Base-by-base conservation (phyloP, 2,329 filamentous ascomycete species). In the Pseudocercospora vitis region DNA sequence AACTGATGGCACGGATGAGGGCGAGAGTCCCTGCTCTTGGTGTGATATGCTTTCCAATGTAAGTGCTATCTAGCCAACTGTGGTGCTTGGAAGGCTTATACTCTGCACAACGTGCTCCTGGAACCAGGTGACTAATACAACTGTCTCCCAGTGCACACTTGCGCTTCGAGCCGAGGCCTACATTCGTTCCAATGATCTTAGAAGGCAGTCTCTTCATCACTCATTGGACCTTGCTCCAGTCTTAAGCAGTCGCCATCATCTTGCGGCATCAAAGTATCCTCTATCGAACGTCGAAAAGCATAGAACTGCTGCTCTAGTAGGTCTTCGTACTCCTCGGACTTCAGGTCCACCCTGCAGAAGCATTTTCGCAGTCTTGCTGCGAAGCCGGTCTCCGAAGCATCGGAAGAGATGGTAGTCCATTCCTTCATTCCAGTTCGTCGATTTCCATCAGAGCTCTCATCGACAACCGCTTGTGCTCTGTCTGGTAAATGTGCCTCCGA, bases 271-370 rank as follows among this genome's bases (percentile, higher is more conserved):
- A 5, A 23, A 4, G 29, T 35, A 12, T 21, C 2, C 31, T 37
- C 46, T 2, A 18, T 16, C 2, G 3, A n/a, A 3, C 28, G 8
- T 2, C 31, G 7, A 6, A 35, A 48, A 7, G 9, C 19, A 14
- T 24, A 29, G 14, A 35, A 21, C 16, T 48, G 46, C 46, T 48
- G 46, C 16, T 48, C 46, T 1, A 48, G 28, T 31, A 48, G 14
- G 28, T 48, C 31, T 48, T 48, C 46, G 26, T 48, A 39, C 18
- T 39, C 29, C 19, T 37, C 31, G 1, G 16, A 16, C 3, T 1
- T n/a, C n/a, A 48, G 9, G 14, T 16, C 14, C 11, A n/a, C 3
- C 6, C 46, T 21, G 31, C 37, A 16, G 19, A 48, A 39, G 12
- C 19, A 48, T 9, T 26, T 19, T 14, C 14, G 1, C 46, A 48